Percentiles rank a stretch among this genome's conserved stretches.
Evolutionary conservation across 1,284 basidiomycete genomes (phyloP).

Genomic region (Prillingera fragicola): DNA sequence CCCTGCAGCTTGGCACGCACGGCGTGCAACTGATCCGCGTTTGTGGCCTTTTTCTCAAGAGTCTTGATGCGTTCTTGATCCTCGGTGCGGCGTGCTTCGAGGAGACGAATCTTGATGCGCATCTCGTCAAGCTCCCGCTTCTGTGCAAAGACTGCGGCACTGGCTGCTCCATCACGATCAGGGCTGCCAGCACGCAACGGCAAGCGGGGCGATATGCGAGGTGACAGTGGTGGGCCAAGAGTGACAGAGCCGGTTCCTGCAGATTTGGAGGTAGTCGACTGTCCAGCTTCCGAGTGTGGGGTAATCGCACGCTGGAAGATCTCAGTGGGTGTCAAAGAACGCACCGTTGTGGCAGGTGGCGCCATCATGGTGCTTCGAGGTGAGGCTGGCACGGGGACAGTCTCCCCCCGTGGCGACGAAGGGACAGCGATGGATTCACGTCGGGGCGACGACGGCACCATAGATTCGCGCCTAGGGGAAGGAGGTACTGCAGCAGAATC

Average conservation of each 20-base stretch:
- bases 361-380: too few species aligned
- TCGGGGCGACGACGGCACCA: too few species aligned
- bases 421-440: too few species aligned
- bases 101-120: conserved; percentile 71
- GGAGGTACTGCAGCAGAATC: too few species aligned
- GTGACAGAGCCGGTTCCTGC: neutral
- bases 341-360: too few species aligned
- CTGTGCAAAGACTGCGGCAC: conserved; percentile 22
- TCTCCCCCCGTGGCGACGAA: too few species aligned
- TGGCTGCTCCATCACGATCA: conserved; percentile 17
- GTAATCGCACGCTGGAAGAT: too few species aligned
- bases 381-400: too few species aligned
- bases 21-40: conserved; percentile 78
- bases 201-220: conserved; percentile 2
- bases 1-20: conserved; percentile 76
- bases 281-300: too few species aligned
- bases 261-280: too few species aligned
- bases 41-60: conserved; percentile 74
- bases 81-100: conserved; percentile 80
- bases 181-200: conserved; percentile 5
- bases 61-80: conserved; percentile 76
- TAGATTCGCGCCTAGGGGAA: too few species aligned
- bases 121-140: conserved; percentile 64
- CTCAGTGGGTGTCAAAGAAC: too few species aligned
- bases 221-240: neutral